A percentile compares a stretch with the other conserved stretches of the same genome.
Conservation (phyloP, 768 basidiomycete species). For the Boletus pseudo-olivaceus region DNA sequence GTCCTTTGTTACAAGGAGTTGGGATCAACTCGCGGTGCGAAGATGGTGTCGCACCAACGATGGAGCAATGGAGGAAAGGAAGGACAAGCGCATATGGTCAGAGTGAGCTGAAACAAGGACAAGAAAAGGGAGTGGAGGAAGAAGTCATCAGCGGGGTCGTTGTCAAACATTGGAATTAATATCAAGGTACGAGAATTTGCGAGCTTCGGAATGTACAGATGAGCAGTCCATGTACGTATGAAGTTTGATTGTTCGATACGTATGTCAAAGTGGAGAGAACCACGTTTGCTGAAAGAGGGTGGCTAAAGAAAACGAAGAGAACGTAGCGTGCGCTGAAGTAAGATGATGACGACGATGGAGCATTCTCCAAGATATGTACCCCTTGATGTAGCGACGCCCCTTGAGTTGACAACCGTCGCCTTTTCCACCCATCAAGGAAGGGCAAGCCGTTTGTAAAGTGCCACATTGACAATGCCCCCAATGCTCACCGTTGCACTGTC, state of each 20-base stretch:
- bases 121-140: slow-evolving; percentile 47
- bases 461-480: too few relatives aligned
- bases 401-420: too few relatives aligned
- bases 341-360: not conserved
- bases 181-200: not conserved
- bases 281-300: not conserved
- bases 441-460: too few relatives aligned
- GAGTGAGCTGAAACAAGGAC: slow-evolving; percentile 39
- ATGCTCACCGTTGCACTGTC: too few relatives aligned
- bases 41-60: slow-evolving; percentile 44
- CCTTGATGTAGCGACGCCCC: too few relatives aligned
- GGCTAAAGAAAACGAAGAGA: not conserved
- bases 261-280: too few relatives aligned
- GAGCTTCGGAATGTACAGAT: too few relatives aligned
- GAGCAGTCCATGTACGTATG: not conserved
- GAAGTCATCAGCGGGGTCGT: slow-evolving; percentile 52
- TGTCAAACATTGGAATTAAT: slow-evolving; percentile 55
- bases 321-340: not conserved
- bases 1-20: slow-evolving; percentile 45
- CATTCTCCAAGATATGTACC: too few relatives aligned
- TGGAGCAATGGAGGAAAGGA: slow-evolving; percentile 50
- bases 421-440: too few relatives aligned
- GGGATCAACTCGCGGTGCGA: slow-evolving; percentile 39
- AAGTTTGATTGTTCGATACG: not conserved
- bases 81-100: slow-evolving; percentile 53